phyloP scores from a whole-genome alignment of 352 stramenopile genomes.

The Globisporangium spinosum region DNA sequence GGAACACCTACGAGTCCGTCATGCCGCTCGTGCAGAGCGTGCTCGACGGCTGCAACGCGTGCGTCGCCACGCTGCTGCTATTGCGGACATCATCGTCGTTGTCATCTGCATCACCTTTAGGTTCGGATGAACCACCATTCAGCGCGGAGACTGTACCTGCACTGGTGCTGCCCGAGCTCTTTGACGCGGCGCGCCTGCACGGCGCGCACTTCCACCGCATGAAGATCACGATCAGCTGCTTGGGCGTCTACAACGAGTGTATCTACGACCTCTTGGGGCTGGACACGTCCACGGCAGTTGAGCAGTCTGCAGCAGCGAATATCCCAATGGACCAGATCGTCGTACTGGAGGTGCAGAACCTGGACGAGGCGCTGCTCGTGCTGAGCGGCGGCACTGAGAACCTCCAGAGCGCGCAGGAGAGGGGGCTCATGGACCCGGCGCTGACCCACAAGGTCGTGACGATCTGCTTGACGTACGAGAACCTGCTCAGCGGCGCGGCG shows the following conservation, averaged over 20 bases:
- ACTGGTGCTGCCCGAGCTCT: slow-evolving; percentile 49
- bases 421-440: slow-evolving; percentile 20
- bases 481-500: slow-evolving; percentile 30
- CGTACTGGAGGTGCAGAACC: slow-evolving; percentile 66
- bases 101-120: neutral
- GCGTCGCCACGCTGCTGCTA: slow-evolving; percentile 35
- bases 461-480: slow-evolving; percentile 55
- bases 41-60: slow-evolving; percentile 63
- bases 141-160: slow-evolving; percentile 30
- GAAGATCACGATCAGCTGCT: slow-evolving; percentile 65
- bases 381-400: slow-evolving; percentile 47
- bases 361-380: slow-evolving; percentile 60
- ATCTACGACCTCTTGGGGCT: slow-evolving; percentile 92
- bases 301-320: slow-evolving; percentile 7
- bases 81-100: slow-evolving; percentile 20
- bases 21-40: slow-evolving; percentile 61
- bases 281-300: slow-evolving; percentile 23
- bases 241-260: slow-evolving; percentile 94
- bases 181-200: slow-evolving; percentile 30
- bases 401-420: slow-evolving; percentile 27
- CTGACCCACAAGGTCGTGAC: slow-evolving; percentile 70
- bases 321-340: slow-evolving; percentile 37
- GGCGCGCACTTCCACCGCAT: slow-evolving; percentile 41
- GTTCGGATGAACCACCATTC: neutral
- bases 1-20: slow-evolving; percentile 54